Base-by-base conservation (phyloP, 805 yeast species). In the Sugiyamaella floridensis region DNA sequence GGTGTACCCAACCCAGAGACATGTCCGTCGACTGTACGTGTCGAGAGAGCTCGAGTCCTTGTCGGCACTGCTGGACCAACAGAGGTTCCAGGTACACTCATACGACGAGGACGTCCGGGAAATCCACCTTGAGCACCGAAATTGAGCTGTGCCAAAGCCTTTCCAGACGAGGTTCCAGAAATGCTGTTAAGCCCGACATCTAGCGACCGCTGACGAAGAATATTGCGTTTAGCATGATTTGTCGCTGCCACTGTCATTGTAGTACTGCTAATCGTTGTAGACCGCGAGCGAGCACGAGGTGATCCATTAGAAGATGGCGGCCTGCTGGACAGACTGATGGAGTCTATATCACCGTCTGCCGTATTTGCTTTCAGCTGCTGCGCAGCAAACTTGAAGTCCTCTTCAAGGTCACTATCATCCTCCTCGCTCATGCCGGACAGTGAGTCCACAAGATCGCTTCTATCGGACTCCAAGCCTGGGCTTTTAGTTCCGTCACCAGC, bases 401-500 rank as follows among this genome's bases (percentile, higher is more conserved):
- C 74, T 49, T 69, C 76, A n/a, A 72, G 56, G 43, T 71, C 71
- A 43, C 66, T 67, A 44, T 67, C 72, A 43, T 71, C 76, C 19
- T 72, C 77, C 45, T 68, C 69, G 28, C 70, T 64, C 48, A 68
- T 63, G 43, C 66, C 73, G n/a, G 72, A 67, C 11, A 64, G n/a
- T 8, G 50, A 44, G 8, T 44, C 19, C 15, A 26, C 43, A 44
- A 26, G 32, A 4, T 32, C 37, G n/a, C 37, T 32, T 14, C n/a
- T 45, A 29, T 57, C 57, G 7, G 46, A 43, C 22, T 16, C 26
- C 10, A 18, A 16, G 45, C 45, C 22, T 43, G 28, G 18, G 26
- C 22, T 14, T 2, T 20, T 42, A 14, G 15, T 43, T 28, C 20
- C 18, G 15, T 29, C n/a, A 12, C 22, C 26, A 12, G 32, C 26